phyloP scores from a whole-genome alignment of 331 rosid genomes.

The Spiraea crenata region DNA sequence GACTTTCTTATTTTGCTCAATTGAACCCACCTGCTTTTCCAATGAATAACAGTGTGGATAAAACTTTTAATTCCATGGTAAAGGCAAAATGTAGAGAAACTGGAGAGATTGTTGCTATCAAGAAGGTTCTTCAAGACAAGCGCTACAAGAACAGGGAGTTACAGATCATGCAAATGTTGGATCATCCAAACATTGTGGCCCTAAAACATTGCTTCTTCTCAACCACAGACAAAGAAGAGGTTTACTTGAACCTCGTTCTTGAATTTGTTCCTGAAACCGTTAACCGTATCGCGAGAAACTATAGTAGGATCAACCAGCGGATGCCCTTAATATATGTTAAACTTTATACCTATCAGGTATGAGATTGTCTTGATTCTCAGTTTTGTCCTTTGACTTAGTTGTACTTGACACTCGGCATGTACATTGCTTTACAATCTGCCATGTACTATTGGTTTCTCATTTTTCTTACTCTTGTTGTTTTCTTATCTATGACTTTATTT shows the following conservation, averaged over 20 bases:
- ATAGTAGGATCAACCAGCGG: constrained; percentile 77
- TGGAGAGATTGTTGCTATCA: constrained; percentile 88
- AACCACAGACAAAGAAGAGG: constrained; percentile 79
- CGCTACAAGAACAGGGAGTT: constrained; percentile 89
- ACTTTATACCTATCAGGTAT: constrained; percentile 84
- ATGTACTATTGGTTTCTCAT: constrained; percentile 10
- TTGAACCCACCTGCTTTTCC: constrained; percentile 11
- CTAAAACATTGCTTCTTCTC: constrained; percentile 83
- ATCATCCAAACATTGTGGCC: constrained; percentile 86
- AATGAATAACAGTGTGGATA: not conserved
- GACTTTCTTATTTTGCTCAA: constrained; percentile 10
- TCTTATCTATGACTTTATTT: constrained; percentile 11
- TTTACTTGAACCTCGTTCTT: constrained; percentile 85
- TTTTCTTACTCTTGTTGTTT: not conserved
- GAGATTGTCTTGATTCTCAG: constrained; percentile 16
- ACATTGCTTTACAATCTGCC: not conserved
- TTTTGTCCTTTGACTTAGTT: not conserved
- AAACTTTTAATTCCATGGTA: constrained; percentile 13
- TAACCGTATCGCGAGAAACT: constrained; percentile 70
- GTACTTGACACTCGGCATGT: not conserved
- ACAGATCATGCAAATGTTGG: constrained; percentile 93
- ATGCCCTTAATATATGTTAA: constrained; percentile 85
- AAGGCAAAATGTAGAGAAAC: constrained; percentile 95
- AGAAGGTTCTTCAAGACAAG: constrained; percentile 92
- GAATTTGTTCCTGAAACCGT: constrained; percentile 89